These are phyloP conservation scores for Liquidambar formosana DNA, from an alignment of 164 flowering plant species.

Conservation along the genomic window DNA sequence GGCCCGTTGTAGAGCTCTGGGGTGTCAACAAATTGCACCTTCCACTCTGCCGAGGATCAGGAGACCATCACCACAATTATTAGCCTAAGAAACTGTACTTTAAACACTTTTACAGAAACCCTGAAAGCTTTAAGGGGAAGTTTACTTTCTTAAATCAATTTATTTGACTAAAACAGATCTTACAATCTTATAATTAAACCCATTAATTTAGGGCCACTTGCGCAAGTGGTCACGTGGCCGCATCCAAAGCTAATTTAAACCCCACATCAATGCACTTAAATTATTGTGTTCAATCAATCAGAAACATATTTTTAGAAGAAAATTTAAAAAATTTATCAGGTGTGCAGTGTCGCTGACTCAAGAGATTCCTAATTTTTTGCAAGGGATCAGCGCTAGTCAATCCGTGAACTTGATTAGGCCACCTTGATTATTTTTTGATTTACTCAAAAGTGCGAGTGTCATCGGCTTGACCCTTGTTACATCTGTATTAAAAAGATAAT, in stretches of 20 bases:
- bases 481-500: too few relatives aligned
- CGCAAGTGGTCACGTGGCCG: conserved; percentile 18
- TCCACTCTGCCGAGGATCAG: conserved; percentile 11
- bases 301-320: not conserved
- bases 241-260: conserved; percentile 10
- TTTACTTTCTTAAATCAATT: not conserved
- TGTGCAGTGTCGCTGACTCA: not conserved
- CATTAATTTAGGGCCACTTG: conserved; percentile 10
- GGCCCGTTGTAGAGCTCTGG: not conserved
- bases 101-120: too few relatives aligned
- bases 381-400: not conserved
- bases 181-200: not conserved
- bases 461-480: too few relatives aligned
- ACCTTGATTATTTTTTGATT: too few relatives aligned
- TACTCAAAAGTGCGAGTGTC: too few relatives aligned
- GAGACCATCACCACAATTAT: conserved; percentile 11
- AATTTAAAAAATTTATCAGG: too few relatives aligned
- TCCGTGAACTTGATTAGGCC: too few relatives aligned
- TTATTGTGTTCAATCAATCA: not conserved
- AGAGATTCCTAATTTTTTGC: conserved; percentile 3
- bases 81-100: not conserved
- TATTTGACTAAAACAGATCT: too few relatives aligned
- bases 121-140: not conserved
- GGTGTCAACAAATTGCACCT: not conserved
- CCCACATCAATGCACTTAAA: conserved; percentile 4